Conservation (phyloP, 257 asterid species). For the Nicotiana tabacum region DNA sequence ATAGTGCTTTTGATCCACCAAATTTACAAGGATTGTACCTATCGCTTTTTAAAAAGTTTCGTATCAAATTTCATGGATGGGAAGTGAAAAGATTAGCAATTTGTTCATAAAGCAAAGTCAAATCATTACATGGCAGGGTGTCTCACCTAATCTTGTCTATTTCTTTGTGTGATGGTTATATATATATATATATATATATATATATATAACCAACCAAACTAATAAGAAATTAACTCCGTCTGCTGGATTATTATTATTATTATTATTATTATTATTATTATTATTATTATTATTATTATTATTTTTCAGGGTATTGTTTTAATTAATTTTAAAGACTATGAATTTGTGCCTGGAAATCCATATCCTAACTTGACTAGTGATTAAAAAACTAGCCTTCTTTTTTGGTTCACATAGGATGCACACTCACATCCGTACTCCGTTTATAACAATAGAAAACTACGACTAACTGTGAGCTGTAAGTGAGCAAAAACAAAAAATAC, state of each 20-base stretch:
- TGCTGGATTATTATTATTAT: background rate
- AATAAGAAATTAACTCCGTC: background rate
- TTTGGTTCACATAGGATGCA: background rate
- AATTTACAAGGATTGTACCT: background rate
- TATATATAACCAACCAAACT: background rate
- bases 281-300: no score
- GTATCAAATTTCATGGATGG: background rate
- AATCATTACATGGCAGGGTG: background rate
- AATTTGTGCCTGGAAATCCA: background rate
- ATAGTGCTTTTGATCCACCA: background rate
- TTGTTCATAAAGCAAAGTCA: background rate
- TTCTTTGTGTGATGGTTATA: background rate
- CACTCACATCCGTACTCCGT: background rate
- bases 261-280: no score
- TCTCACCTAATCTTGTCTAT: conserved; percentile 9
- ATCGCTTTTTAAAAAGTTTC: background rate
- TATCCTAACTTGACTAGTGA: background rate
- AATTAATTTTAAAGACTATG: background rate
- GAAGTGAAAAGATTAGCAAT: background rate
- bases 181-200: background rate
- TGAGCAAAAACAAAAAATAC: background rate
- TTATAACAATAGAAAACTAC: background rate
- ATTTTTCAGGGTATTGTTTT: no score
- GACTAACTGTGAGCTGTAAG: background rate
- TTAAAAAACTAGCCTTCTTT: no score